Base-by-base conservation (phyloP, 2,329 filamentous ascomycete species). In the Phoma sp. region DNA sequence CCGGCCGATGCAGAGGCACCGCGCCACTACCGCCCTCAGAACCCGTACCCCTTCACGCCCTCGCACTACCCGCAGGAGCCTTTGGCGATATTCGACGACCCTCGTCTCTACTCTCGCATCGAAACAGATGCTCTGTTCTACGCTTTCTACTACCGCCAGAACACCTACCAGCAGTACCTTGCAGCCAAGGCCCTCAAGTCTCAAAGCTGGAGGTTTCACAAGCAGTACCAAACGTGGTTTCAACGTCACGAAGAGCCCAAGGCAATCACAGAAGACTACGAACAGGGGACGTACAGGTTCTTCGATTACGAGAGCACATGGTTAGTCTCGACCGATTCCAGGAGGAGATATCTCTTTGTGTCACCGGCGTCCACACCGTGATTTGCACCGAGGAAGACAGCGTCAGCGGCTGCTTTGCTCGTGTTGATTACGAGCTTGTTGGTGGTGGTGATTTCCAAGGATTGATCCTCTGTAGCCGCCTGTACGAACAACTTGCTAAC, bases 301-400 rank as follows among this genome's bases (percentile, higher is more conserved):
- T 99, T 99, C 76, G 95, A 99, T 78, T 99, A 99, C 73, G 95
- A 99, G 79, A 96, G 91, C 77, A 99, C 95, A 71, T 99, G 95
- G 95, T 97, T 79, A 67, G 53, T 47, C 24, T n/a, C 8, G 6
- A 10, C 40, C 27, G 18, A 9, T 29, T 27, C 36, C 10, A 40
- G 23, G 39, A 14, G 8, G 14, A 41, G 29, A 8, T 14, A 29
- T 23, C n/a, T 18, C 14, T 22, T 37, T 7, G 18, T 24, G 13
- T 41, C 47, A 22, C 33, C 14, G 18, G 14, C 11, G 9, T 14
- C n/a, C 23, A n/a, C 7, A 24, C 22, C 39, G 14, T 43, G 24
- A 38, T 25, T 49, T 38, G 32, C 18, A 13, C 5, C 11, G 11
- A 50, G 39, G 27, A 29, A 29, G 6, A 9, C 25, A 30, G 11